A percentile compares a stretch with the other conserved stretches of the same genome.
phyloP scores from a whole-genome alignment of 2,329 filamentous ascomycete genomes.

The Verticillium isaacii region DNA sequence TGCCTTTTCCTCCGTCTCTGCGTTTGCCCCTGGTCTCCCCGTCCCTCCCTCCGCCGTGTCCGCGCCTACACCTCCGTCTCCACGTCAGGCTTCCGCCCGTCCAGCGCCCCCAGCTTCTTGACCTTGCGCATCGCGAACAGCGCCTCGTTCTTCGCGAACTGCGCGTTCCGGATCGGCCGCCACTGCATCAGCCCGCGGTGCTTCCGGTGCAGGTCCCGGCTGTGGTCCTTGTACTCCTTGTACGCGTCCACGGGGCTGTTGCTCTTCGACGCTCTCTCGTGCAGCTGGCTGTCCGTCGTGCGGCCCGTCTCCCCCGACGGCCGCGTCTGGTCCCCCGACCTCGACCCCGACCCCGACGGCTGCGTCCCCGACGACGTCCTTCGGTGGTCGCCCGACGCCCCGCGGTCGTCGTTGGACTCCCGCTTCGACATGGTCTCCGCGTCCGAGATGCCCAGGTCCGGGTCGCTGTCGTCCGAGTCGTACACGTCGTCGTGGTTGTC shows the following conservation, averaged over 20 bases:
- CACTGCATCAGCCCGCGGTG: constrained; percentile 93
- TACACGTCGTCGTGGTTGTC: constrained; percentile 25
- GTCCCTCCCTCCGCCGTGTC: too few species aligned
- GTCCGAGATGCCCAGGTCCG: constrained; percentile 55
- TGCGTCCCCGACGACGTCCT: background rate
- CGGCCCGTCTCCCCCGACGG: constrained; percentile 35
- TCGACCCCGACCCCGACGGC: background rate
- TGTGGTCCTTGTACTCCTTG: constrained; percentile 62
- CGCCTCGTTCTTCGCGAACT: constrained; percentile 85
- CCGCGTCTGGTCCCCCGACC: constrained; percentile 8
- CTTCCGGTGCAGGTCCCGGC: constrained; percentile 74
- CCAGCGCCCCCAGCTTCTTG: constrained; percentile 70
- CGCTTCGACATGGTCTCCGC: constrained; percentile 28
- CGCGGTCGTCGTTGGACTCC: constrained; percentile 37
- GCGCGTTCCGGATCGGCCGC: constrained; percentile 79
- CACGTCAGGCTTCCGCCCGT: constrained; percentile 79
- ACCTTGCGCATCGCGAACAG: constrained; percentile 72
- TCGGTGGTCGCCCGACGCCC: constrained; percentile 14
- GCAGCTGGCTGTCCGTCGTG: constrained; percentile 21
- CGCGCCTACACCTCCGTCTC: constrained; percentile 63
- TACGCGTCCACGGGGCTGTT: constrained; percentile 52
- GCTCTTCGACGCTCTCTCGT: constrained; percentile 26
- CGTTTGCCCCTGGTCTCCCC: too few species aligned
- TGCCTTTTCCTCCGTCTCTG: too few species aligned
- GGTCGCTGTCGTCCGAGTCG: constrained; percentile 22